phyloP scores from a whole-genome alignment of 768 basidiomycete genomes.

The Mycena indigotica region DNA sequence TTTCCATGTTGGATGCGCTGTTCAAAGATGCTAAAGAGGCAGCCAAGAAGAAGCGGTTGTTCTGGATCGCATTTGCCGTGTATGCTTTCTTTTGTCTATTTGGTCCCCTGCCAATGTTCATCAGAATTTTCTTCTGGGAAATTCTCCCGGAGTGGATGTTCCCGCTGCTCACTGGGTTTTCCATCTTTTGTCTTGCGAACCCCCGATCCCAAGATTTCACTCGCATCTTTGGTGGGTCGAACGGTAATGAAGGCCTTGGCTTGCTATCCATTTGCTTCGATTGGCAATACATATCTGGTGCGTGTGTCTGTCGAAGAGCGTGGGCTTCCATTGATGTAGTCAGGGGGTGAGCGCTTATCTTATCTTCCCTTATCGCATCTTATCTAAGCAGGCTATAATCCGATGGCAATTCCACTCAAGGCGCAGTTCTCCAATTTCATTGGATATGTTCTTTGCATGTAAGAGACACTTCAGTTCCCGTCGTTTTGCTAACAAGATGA shows the following conservation, averaged over 20 bases:
- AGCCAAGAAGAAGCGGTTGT: slow-evolving; percentile 48
- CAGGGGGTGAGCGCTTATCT: neutral
- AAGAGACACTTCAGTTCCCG: slow-evolving; percentile 18
- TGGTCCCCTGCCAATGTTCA: neutral
- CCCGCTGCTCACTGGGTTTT: slow-evolving; percentile 60
- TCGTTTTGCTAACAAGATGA: neutral
- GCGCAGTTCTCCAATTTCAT: slow-evolving; percentile 52
- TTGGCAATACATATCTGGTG: slow-evolving; percentile 60
- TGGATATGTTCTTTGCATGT: slow-evolving; percentile 55
- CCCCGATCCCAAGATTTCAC: slow-evolving; percentile 49
- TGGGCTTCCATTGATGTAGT: too few species aligned
- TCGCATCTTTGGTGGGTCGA: slow-evolving; percentile 62
- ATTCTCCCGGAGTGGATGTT: slow-evolving; percentile 59
- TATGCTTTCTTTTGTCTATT: slow-evolving; percentile 26
- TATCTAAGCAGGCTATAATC: slow-evolving; percentile 36
- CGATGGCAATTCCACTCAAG: slow-evolving; percentile 53
- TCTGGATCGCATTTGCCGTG: slow-evolving; percentile 48
- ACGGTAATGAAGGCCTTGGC: slow-evolving; percentile 68
- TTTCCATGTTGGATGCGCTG: slow-evolving; percentile 52
- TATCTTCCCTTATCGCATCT: slow-evolving; percentile 4
- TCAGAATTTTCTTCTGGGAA: slow-evolving; percentile 52
- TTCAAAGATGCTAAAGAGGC: slow-evolving; percentile 43
- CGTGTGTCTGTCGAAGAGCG: neutral
- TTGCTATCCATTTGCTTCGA: slow-evolving; percentile 60
- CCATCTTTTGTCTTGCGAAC: slow-evolving; percentile 59